Evolutionary conservation across 1,139 yeast species (phyloP), one percentile per base, ranked within the genome.

Genomic region (Hansenula anomala): DNA sequence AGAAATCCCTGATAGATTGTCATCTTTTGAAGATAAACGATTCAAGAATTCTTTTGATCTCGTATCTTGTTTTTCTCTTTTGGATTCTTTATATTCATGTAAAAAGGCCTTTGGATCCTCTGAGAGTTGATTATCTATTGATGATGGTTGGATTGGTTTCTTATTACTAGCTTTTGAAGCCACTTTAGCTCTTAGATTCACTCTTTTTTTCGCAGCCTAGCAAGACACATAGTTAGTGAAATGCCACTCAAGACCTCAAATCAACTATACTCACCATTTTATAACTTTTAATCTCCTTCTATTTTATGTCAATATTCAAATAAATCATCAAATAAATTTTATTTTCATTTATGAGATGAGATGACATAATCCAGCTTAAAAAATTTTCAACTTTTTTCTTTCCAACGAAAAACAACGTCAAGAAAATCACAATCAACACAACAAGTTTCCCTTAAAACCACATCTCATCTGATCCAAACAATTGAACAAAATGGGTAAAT

Each of bases 41-140:
- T 52, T 43, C 13, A 63, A 25, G 34, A 67, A 64, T 7, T 49
- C 48, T 16, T 51, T 48, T 11, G 64, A 61, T 37, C 61, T 66
- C 11, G 44, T 62, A 31, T 53, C 56, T 41, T 67, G 73, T 49
- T 78, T 80, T 30, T 76, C 81, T 52, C 67, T 74, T 58, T 79
- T 80, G 12, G 76, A 60, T 31, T 67, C 67, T 45, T 75, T 75
- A 53, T 66, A 69, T 40, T 73, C 70, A 49, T 77, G 79, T 33
- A 79, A 62, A 48, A 74, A 67, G 1, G 84, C 83, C 49, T 75
- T 73, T 42, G 66, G 65, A 47, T 63, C 69, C 19, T 43, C 49
- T 18, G 61, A n/a, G n/a, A n/a, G n/a, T n/a, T n/a, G n/a, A n/a
- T n/a, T n/a, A n/a, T n/a, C n/a, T n/a, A n/a, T n/a, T n/a, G n/a